These are phyloP conservation scores for Thielaviopsis populi DNA, from an alignment of 2,329 filamentous ascomycete genomes.

Conservation along the genomic window DNA sequence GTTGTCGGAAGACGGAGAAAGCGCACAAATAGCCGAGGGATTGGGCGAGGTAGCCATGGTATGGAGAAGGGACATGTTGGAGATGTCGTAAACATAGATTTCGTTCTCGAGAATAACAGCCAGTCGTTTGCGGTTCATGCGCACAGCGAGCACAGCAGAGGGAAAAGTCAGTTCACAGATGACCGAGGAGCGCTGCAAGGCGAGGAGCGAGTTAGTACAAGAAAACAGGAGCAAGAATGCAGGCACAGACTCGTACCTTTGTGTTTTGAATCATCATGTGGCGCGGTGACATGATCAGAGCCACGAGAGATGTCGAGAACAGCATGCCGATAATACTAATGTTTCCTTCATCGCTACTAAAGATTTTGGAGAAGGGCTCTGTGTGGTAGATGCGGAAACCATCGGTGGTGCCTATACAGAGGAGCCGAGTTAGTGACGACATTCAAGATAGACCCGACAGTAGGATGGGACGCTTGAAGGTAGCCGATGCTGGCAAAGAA, in stretches of 20 bases:
- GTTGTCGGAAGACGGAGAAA: slow-evolving; percentile 88
- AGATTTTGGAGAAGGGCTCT: slow-evolving; percentile 88
- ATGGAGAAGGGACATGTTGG: slow-evolving; percentile 90
- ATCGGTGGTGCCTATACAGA: slow-evolving; percentile 59
- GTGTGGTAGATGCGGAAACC: slow-evolving; percentile 96
- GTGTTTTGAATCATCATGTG: slow-evolving; percentile 95
- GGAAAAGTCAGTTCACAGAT: slow-evolving; percentile 99
- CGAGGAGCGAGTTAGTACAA: background rate
- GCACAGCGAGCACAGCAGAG: slow-evolving; percentile 85
- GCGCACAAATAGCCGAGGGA: slow-evolving; percentile 73
- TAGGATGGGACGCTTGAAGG: background rate
- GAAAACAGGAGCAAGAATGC: background rate
- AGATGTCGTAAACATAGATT: slow-evolving; percentile 97
- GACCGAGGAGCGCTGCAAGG: slow-evolving; percentile 47
- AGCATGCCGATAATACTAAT: slow-evolving; percentile 97
- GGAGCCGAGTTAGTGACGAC: background rate
- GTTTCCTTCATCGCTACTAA: slow-evolving; percentile 86
- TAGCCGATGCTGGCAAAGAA: background rate
- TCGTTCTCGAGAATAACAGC: slow-evolving; percentile 90
- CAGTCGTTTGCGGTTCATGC: slow-evolving; percentile 83
- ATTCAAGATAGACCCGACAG: background rate
- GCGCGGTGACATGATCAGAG: slow-evolving; percentile 78
- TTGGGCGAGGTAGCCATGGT: slow-evolving; percentile 93
- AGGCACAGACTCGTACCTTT: slow-evolving; percentile 45
- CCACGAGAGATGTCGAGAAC: slow-evolving; percentile 93